A percentile compares a stretch with the other conserved stretches of the same genome.
Evolutionary conservation across 176 grass and related monocot genomes (phyloP).

Genomic region (Juncus effusus): DNA sequence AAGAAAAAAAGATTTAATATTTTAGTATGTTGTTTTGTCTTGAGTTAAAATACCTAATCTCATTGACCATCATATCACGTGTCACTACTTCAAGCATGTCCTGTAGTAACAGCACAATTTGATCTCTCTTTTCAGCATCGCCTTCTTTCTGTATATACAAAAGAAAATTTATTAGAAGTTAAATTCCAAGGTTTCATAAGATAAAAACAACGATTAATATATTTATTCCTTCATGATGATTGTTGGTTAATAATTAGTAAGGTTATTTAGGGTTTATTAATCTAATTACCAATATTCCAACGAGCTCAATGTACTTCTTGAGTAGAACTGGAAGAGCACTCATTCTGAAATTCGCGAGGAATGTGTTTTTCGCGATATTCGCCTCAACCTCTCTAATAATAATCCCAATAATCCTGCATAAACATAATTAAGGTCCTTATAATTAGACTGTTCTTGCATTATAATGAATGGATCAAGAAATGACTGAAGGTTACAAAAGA

Average conservation of each 20-base stretch:
- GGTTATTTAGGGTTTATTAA: constrained; percentile 1
- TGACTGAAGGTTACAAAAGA: neutral
- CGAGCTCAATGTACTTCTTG: constrained; percentile 92
- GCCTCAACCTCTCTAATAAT: constrained; percentile 95
- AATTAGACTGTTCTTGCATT: constrained; percentile 19
- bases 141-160: constrained; percentile 71
- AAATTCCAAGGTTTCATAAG: constrained; percentile 5
- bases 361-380: constrained; percentile 75
- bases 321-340: constrained; percentile 64
- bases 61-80: constrained; percentile 97
- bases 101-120: constrained; percentile 82
- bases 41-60: constrained; percentile 51
- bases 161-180: constrained; percentile 25
- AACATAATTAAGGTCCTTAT: too few species aligned
- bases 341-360: constrained; percentile 97
- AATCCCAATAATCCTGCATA: constrained; percentile 81
- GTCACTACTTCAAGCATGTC: constrained; percentile 96
- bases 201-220: neutral
- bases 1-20: neutral
- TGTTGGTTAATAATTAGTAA: neutral
- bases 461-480: constrained; percentile 9
- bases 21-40: neutral
- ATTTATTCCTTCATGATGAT: neutral
- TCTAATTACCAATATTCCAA: constrained; percentile 71
- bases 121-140: constrained; percentile 64